Percentiles rank a stretch among this genome's conserved stretches.
These are phyloP conservation scores for Botrytis sinoallii DNA, from an alignment of 2,329 filamentous ascomycete genomes.

Conservation along the genomic window DNA sequence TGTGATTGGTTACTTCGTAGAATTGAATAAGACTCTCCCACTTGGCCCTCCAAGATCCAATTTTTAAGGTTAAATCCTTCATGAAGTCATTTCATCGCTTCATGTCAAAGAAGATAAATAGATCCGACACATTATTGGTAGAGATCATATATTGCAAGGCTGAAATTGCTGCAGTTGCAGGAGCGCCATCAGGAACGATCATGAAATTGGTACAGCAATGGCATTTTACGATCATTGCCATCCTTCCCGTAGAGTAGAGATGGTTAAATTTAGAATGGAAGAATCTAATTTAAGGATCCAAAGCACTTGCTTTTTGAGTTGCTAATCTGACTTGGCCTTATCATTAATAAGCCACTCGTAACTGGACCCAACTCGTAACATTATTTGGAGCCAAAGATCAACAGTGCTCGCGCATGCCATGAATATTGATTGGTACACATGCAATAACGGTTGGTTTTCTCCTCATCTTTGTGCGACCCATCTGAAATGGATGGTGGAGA, in stretches of 20 bases:
- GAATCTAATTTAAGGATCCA: neutral
- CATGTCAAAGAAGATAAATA: neutral
- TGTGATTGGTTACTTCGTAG: conserved; percentile 7
- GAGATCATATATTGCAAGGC: neutral
- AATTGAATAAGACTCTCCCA: neutral
- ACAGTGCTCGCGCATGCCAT: neutral
- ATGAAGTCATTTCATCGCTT: neutral
- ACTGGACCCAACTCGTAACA: no score
- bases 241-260: no score
- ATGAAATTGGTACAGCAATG: neutral
- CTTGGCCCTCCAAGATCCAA: neutral
- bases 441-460: neutral
- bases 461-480: neutral
- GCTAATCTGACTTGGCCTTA: neutral
- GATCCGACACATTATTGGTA: neutral
- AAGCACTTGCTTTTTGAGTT: neutral
- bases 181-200: neutral
- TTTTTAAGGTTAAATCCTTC: neutral
- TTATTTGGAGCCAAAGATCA: neutral
- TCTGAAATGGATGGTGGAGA: neutral
- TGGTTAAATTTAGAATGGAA: neutral
- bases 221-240: neutral
- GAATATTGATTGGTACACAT: neutral
- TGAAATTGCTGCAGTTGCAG: neutral
- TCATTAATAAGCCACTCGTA: neutral